A percentile compares a stretch with the other conserved stretches of the same genome.
Evolutionary conservation across 257 asterid genomes (phyloP).

Genomic region (Hygrophila difformis): DNA sequence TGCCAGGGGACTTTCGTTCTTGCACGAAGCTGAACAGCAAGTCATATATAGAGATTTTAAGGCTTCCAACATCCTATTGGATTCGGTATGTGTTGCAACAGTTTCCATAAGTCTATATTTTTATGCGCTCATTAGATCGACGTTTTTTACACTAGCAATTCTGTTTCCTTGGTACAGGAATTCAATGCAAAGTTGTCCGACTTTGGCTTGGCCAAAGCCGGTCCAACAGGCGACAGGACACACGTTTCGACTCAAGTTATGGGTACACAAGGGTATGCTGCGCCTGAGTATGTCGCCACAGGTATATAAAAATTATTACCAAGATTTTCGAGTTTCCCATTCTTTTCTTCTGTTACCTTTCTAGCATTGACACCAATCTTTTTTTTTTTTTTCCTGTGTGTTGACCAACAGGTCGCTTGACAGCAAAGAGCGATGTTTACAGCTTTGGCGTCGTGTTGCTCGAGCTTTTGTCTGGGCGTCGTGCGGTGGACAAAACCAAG

Average conservation of each 20-base stretch:
- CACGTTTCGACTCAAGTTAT: constrained; percentile 90
- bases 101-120: not conserved
- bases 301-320: constrained; percentile 40
- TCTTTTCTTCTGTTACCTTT: not conserved
- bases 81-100: constrained; percentile 41
- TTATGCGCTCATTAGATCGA: not conserved
- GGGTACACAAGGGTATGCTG: constrained; percentile 93
- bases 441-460: constrained; percentile 80
- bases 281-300: constrained; percentile 94
- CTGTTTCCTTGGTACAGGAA: constrained; percentile 42
- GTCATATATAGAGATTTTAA: constrained; percentile 84
- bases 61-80: constrained; percentile 87
- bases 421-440: constrained; percentile 67
- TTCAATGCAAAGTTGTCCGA: constrained; percentile 84
- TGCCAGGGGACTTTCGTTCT: constrained; percentile 83
- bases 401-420: constrained; percentile 48
- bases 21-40: constrained; percentile 81
- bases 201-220: constrained; percentile 89
- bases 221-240: constrained; percentile 90
- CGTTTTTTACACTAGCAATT: constrained; percentile 1
- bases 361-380: too few relatives aligned
- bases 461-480: constrained; percentile 60
- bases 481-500: constrained; percentile 49
- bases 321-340: not conserved
- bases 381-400: too few relatives aligned